phyloP scores from a whole-genome alignment of 2,329 filamentous ascomycete genomes.

The Colletotrichum liriopes region DNA sequence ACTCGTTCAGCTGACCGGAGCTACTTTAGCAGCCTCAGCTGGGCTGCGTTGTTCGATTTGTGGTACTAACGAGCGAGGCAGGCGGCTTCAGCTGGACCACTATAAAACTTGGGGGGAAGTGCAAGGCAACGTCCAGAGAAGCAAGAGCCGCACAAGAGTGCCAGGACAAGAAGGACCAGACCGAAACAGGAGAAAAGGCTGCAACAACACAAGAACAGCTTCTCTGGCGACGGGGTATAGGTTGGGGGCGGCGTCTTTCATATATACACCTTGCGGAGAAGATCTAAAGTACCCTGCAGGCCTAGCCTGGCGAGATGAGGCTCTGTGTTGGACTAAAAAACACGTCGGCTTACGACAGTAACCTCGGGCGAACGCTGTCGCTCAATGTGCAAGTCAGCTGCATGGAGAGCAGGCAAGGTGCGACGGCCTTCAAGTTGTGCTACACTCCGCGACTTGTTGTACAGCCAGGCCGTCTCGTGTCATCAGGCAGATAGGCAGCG shows the following conservation, averaged over 20 bases:
- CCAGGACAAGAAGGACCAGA: neutral
- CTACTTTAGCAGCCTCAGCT: neutral
- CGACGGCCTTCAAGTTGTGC: neutral
- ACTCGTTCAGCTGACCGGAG: neutral
- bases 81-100: neutral
- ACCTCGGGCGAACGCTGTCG: neutral
- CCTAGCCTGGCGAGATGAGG: constrained; percentile 1
- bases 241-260: no score
- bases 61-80: neutral
- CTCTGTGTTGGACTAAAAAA: constrained; percentile 7
- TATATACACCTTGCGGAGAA: neutral
- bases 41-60: neutral
- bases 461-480: neutral
- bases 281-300: neutral
- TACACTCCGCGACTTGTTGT: neutral
- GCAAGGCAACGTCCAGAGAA: neutral
- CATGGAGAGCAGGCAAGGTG: neutral
- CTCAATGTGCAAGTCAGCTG: constrained; percentile 2
- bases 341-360: constrained; percentile 5
- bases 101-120: neutral
- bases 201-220: neutral
- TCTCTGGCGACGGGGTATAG: neutral
- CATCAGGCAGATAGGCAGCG: neutral
- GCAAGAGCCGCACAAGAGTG: neutral
- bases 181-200: no score